phyloP scores from a whole-genome alignment of 108 stramenopile species.

The Skeletonema tropicum region DNA sequence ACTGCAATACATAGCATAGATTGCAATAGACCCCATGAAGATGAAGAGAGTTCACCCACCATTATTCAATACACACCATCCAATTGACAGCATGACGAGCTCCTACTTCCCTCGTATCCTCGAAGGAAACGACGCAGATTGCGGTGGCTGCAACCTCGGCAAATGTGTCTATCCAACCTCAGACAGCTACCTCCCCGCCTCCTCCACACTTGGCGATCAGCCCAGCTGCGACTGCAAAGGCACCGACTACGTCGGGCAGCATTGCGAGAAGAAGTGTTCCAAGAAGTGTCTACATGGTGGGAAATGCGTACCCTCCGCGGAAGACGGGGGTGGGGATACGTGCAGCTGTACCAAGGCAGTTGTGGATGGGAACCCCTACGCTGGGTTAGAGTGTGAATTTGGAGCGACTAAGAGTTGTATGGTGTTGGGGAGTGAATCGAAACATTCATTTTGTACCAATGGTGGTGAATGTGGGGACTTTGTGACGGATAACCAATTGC shows the following conservation, averaged over 20 bases:
- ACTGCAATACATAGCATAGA: too few species aligned
- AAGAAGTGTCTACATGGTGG: slow-evolving; percentile 30
- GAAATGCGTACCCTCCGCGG: slow-evolving; percentile 30
- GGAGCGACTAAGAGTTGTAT: slow-evolving; percentile 56
- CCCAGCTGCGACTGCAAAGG: slow-evolving; percentile 41
- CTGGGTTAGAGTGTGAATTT: slow-evolving; percentile 52
- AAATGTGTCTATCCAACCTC: slow-evolving; percentile 23
- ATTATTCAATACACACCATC: too few species aligned
- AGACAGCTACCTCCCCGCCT: background rate
- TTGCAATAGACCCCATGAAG: too few species aligned
- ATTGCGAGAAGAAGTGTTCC: slow-evolving; percentile 37
- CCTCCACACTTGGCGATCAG: slow-evolving; percentile 17
- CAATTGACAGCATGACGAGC: too few species aligned
- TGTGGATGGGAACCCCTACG: slow-evolving; percentile 50
- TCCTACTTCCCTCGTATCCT: slow-evolving; percentile 10
- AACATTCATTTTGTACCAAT: slow-evolving; percentile 70
- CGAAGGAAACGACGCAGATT: slow-evolving; percentile 26
- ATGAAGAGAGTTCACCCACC: too few species aligned
- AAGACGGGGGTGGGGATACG: slow-evolving; percentile 5
- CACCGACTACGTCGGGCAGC: slow-evolving; percentile 34
- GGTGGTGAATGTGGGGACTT: slow-evolving; percentile 52
- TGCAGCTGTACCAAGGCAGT: slow-evolving; percentile 48
- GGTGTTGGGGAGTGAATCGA: slow-evolving; percentile 30
- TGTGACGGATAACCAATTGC: slow-evolving; percentile 37
- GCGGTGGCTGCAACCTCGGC: slow-evolving; percentile 44